Percentiles rank a stretch among this genome's conserved stretches.
phyloP scores from a whole-genome alignment of 78 protist species.

The Anaeramoeba ignava region DNA sequence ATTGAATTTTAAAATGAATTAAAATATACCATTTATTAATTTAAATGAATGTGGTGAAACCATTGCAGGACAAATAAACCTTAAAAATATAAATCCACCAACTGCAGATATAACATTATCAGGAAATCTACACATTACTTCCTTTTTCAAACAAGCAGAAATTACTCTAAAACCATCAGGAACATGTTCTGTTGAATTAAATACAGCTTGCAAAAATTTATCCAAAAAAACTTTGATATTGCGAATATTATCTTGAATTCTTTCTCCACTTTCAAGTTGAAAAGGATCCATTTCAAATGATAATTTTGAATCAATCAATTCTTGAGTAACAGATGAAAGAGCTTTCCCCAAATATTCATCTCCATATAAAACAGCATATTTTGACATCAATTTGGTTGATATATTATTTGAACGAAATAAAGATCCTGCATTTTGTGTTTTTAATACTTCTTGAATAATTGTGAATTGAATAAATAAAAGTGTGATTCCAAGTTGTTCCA shows the following conservation, averaged over 20 bases:
- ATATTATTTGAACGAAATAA: not conserved
- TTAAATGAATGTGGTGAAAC: too few species aligned
- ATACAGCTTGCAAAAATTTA: not conserved
- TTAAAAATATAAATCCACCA: not conserved
- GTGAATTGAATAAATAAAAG: not conserved
- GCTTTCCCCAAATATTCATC: not conserved
- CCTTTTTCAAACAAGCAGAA: not conserved
- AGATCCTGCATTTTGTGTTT: not conserved
- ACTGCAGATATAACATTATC: not conserved
- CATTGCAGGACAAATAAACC: not conserved
- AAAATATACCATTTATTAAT: too few species aligned
- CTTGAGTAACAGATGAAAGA: not conserved
- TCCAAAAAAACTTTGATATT: not conserved
- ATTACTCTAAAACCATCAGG: not conserved
- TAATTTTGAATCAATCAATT: not conserved
- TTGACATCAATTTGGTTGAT: not conserved
- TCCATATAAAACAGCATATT: not conserved
- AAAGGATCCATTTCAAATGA: not conserved
- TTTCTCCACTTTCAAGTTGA: not conserved
- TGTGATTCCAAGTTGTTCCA: not conserved
- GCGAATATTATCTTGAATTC: not conserved
- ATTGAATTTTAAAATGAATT: too few species aligned
- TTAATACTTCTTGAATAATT: not conserved
- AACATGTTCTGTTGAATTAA: not conserved
- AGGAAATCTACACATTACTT: not conserved